These are phyloP conservation scores for Parastagonospora nodorum DNA, from an alignment of 2,329 filamentous ascomycete species.

Conservation along the genomic window DNA sequence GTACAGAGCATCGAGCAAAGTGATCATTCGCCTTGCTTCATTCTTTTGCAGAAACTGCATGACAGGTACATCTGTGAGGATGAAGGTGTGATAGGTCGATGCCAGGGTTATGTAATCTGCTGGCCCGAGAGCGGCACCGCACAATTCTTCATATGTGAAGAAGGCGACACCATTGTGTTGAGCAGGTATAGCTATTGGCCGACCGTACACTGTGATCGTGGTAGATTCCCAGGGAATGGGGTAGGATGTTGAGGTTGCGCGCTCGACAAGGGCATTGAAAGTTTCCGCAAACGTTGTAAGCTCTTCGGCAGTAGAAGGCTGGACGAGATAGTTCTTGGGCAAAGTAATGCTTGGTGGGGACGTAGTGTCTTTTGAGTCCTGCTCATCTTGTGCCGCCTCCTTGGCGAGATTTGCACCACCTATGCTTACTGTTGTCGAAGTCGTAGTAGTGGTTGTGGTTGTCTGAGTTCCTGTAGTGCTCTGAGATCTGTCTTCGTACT, in stretches of 20 bases:
- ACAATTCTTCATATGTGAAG: constrained; percentile 73
- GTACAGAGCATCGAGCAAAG: constrained; percentile 75
- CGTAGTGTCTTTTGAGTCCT: constrained; percentile 1
- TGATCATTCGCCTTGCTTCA: constrained; percentile 80
- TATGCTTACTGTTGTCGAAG: background rate
- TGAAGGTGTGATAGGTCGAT: constrained; percentile 77
- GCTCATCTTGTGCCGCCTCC: background rate
- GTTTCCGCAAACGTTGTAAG: constrained; percentile 24
- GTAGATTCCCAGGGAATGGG: constrained; percentile 51
- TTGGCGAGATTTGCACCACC: background rate
- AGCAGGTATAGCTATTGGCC: constrained; percentile 63
- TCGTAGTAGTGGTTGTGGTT: background rate
- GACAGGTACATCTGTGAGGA: constrained; percentile 72
- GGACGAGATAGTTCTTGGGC: constrained; percentile 44
- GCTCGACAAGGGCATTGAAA: constrained; percentile 28
- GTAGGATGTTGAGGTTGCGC: constrained; percentile 36
- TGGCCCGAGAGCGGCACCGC: constrained; percentile 68
- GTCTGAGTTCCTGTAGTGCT: background rate
- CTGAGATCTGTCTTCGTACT: constrained; percentile 31
- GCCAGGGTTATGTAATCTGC: constrained; percentile 84
- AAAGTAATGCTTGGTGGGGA: constrained; percentile 12
- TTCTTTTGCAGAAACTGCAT: constrained; percentile 74
- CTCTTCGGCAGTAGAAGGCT: constrained; percentile 27
- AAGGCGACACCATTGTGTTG: constrained; percentile 63
- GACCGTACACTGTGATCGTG: constrained; percentile 64